Conservation (phyloP, 179 eudicot genomes). For the Nepenthes alata region DNA sequence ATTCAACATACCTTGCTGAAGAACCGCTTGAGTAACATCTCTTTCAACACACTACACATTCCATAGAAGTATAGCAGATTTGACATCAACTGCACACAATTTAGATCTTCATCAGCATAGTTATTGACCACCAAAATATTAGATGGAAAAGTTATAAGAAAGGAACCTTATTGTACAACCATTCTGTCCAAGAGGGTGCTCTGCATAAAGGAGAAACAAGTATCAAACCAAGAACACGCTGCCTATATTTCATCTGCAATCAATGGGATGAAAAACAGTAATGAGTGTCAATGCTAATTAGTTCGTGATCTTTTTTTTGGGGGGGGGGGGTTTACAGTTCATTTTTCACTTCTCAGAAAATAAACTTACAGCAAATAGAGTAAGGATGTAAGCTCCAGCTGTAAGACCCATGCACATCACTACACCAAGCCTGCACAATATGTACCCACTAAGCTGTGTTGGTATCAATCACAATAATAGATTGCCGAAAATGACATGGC, state of each 20-base stretch:
- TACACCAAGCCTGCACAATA: conserved; percentile 44
- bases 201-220: conserved; percentile 84
- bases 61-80: conserved; percentile 66
- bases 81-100: conserved; percentile 43
- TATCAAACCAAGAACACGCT: conserved; percentile 73
- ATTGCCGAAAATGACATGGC: not conserved
- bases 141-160: conserved; percentile 16
- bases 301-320: too few species aligned
- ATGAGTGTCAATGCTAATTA: conserved; percentile 9
- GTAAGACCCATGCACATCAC: conserved; percentile 91
- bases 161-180: conserved; percentile 78
- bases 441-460: not conserved
- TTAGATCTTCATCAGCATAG: conserved; percentile 9
- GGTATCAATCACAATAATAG: not conserved
- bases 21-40: conserved; percentile 50
- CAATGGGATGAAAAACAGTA: conserved; percentile 8
- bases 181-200: conserved; percentile 91
- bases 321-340: too few species aligned
- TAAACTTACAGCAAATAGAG: conserved; percentile 70
- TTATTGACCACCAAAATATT: not conserved
- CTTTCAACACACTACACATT: conserved; percentile 56
- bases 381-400: conserved; percentile 73
- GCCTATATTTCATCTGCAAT: conserved; percentile 56
- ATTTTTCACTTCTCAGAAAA: not conserved
- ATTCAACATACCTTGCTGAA: conserved; percentile 49